Evolutionary conservation across 768 basidiomycete genomes (phyloP), one percentile per base, ranked within the genome.

Genomic region (Scleroderma citrinum): DNA sequence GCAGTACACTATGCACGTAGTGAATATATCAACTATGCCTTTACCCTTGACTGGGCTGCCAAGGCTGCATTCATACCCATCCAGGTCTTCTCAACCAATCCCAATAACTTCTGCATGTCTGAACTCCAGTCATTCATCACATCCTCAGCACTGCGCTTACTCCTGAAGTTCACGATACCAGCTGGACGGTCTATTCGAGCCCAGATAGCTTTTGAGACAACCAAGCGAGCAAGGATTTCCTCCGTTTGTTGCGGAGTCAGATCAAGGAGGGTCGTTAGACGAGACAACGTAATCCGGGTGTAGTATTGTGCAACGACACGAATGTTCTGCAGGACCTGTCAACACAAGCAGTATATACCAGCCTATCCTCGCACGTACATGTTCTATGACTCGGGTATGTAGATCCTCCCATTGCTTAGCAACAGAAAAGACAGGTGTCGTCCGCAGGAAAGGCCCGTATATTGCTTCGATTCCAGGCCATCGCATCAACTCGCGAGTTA

Each of bases 121-220:
- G 84, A 88, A 68, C 92, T 94, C 95, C 96, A 99, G 53, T 92
- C 91, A 62, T 98, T 98, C 85, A 99, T 86, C 5, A 92, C 85
- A 59, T 96, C 92, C 62, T 97, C 94, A 2, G 89, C 80, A 47
- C 76, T 83, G 56, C 83, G 82, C 68, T 86, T 87, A 58, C 76
- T 80, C 58, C 82, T 81, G 76, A 99, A 99, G 62, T 75, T 85
- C 48, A 99, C 81, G 47, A 97, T 79, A 3, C 92, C 94, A 3
- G 86, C 76, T 44, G 93, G 93, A 49, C 96, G 81, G 67, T 99
- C 95, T 55, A 92, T 84, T 44, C 92, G 83, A 23, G 96, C 96
- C 82, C 89, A 95, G 37, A 99, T 82, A 7, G 88, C 90, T 51
- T 89, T 89, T 23, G 87, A 87, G 29, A 93, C 90, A 7, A 98